Evolutionary conservation across 306 rosid genomes (phyloP).

Genomic region (Urtica urens): DNA sequence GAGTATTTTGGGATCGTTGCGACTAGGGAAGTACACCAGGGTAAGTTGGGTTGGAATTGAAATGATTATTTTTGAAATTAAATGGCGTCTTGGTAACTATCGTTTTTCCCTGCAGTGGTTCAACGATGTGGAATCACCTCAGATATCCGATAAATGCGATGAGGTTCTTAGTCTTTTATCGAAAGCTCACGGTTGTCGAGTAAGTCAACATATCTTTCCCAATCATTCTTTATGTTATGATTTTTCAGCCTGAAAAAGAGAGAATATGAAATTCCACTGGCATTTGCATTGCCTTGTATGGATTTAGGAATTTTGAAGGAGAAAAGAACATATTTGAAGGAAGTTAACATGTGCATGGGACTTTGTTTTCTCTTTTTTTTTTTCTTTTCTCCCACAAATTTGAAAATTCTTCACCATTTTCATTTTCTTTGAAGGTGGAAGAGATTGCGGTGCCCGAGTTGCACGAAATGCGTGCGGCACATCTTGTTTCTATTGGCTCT

Average conservation of each 20-base stretch:
- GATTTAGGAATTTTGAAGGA: no score
- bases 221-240: background rate
- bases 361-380: no score
- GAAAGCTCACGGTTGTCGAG: constrained; percentile 64
- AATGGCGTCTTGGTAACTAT: constrained; percentile 19
- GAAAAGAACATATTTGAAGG: no score
- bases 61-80: constrained; percentile 9
- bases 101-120: constrained; percentile 67
- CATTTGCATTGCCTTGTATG: no score
- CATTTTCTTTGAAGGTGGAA: constrained; percentile 28
- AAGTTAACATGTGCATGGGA: no score
- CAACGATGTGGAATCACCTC: constrained; percentile 67
- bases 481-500: constrained; percentile 78
- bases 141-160: constrained; percentile 69
- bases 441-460: constrained; percentile 86
- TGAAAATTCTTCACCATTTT: no score
- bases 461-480: constrained; percentile 68
- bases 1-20: constrained; percentile 50
- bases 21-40: constrained; percentile 69
- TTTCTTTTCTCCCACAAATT: no score
- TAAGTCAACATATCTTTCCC: constrained; percentile 27
- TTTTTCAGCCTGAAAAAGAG: no score
- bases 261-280: no score
- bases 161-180: constrained; percentile 56
- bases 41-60: constrained; percentile 21